Evolutionary conservation across 1,284 basidiomycete species (phyloP).

Genomic region (Blastosporella zonata): DNA sequence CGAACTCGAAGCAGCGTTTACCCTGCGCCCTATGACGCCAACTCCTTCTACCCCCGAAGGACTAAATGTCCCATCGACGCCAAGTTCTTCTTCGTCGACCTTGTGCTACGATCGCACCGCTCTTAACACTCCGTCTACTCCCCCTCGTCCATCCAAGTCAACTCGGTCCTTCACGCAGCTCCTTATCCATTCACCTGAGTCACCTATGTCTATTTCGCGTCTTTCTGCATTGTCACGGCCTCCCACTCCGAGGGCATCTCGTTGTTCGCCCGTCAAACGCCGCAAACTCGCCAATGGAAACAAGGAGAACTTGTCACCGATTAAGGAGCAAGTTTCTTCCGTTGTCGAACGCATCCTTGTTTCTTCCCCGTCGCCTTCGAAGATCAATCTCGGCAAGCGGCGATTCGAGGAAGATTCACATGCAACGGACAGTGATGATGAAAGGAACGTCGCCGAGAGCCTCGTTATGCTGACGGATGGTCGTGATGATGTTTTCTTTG

Average conservation of each 20-base stretch:
- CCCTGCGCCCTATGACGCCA: conserved; percentile 10
- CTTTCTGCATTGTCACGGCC: conserved; percentile 5
- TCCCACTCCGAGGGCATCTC: conserved; percentile 8
- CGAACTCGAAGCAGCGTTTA: conserved; percentile 8
- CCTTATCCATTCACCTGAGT: conserved; percentile 20
- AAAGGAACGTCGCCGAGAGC: conserved; percentile 20
- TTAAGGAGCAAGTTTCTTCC: conserved; percentile 13
- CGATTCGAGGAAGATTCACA: conserved; percentile 9
- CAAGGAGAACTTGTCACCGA: conserved; percentile 33
- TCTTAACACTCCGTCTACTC: conserved; percentile 24
- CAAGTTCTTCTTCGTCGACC: conserved; percentile 1
- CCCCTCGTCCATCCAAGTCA: conserved; percentile 33
- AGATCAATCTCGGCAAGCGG: conserved; percentile 20
- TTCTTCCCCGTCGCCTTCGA: conserved; percentile 15
- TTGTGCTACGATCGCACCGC: not conserved
- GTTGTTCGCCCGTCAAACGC: conserved; percentile 25
- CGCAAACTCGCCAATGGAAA: conserved; percentile 27
- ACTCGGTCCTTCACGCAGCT: conserved; percentile 17
- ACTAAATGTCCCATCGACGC: conserved; percentile 16
- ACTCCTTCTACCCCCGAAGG: conserved; percentile 1
- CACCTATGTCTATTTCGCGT: conserved; percentile 17
- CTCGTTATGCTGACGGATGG: conserved; percentile 7
- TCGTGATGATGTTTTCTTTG: conserved; percentile 12
- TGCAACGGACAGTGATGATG: conserved; percentile 27
- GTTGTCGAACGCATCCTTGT: conserved; percentile 29